Conservation (phyloP, 1,284 basidiomycete genomes). For the Tylopilus sp. region DNA sequence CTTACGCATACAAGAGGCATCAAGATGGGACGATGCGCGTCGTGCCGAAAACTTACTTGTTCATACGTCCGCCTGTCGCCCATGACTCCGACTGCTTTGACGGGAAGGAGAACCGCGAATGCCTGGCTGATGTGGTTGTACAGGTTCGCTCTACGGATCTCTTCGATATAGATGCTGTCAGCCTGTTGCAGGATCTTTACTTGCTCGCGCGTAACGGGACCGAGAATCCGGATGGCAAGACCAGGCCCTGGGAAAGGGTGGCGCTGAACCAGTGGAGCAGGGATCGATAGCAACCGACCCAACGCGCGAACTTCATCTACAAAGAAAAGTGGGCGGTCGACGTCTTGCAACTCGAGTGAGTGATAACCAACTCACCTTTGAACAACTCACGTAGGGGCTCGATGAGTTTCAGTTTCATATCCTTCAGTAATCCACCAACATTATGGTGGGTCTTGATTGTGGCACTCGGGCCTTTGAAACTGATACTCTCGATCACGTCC, state of each 20-base stretch:
- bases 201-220: constrained; percentile 90
- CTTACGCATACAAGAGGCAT: neutral
- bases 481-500: constrained; percentile 99
- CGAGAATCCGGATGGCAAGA: constrained; percentile 97
- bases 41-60: constrained; percentile 54
- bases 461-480: constrained; percentile 98
- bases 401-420: constrained; percentile 99
- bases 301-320: constrained; percentile 94
- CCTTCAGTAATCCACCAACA: constrained; percentile 92
- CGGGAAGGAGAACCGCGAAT: constrained; percentile 95
- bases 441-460: constrained; percentile 99
- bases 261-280: constrained; percentile 88
- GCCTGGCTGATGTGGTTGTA: constrained; percentile 97
- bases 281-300: constrained; percentile 88
- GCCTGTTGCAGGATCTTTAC: constrained; percentile 94
- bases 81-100: constrained; percentile 96
- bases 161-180: constrained; percentile 96
- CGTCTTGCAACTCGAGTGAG: neutral
- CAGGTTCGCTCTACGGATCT: constrained; percentile 88
- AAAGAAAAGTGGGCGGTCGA: neutral
- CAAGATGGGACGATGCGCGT: too few species aligned
- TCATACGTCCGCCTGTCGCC: constrained; percentile 97
- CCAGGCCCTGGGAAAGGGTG: constrained; percentile 99
- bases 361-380: constrained; percentile 69
- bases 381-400: constrained; percentile 97